Conservation (phyloP, 163 green algal genomes). For the Volvox carteri region DNA sequence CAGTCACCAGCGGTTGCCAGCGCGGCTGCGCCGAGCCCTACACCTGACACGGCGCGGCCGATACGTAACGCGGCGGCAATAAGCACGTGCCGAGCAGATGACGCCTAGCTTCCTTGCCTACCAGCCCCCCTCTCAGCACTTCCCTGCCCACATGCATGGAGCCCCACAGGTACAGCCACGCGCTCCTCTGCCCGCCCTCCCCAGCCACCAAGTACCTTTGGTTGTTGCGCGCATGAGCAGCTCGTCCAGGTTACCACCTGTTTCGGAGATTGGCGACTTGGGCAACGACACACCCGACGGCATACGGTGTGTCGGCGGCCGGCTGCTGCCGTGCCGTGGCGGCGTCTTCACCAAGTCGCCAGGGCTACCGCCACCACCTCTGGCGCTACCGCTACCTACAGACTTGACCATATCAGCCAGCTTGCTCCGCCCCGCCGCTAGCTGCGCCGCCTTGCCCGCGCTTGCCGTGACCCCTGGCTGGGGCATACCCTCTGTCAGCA, state of each 20-base stretch:
- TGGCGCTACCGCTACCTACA: not conserved
- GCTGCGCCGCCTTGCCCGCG: not conserved
- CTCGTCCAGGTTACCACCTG: not conserved
- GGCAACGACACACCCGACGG: not conserved
- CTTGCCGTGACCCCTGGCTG: not conserved
- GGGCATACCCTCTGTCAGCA: not conserved
- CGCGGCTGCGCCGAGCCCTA: too few species aligned
- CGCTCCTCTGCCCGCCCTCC: too few species aligned
- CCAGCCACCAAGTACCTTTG: too few species aligned
- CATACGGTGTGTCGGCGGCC: not conserved
- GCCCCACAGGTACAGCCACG: too few species aligned
- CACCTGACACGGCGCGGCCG: too few species aligned
- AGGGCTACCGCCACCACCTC: not conserved
- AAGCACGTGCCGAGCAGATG: too few species aligned
- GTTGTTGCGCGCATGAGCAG: not conserved
- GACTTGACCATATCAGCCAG: conserved; percentile 22
- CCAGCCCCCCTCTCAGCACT: too few species aligned
- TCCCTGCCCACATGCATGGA: too few species aligned
- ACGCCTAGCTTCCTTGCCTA: too few species aligned
- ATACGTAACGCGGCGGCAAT: too few species aligned
- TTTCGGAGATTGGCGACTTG: not conserved
- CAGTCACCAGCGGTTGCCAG: too few species aligned
- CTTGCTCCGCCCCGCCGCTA: not conserved
- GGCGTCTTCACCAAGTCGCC: not conserved
- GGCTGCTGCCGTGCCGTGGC: not conserved